Base-by-base conservation (phyloP, 106 monocot species). In the Amphibolis antarctica region DNA sequence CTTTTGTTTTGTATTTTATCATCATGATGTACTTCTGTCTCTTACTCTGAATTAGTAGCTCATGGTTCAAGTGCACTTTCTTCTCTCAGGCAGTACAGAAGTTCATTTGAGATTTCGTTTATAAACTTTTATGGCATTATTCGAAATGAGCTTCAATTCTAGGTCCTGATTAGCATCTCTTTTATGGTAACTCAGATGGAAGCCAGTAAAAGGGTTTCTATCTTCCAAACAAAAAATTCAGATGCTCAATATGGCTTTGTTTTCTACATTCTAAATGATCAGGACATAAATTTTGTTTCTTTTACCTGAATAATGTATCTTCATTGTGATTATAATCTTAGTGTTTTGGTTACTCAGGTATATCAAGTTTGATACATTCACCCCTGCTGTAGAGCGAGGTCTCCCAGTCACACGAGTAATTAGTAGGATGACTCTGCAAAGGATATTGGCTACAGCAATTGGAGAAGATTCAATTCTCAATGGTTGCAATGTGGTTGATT, bases 341-440 rank as follows among this genome's bases (percentile, higher is more conserved):
- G 27, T 27, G 17, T 31, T 27, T 66, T 23, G 28, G 15, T 45
- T 27, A n/a, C 30, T 78, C 70, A 98, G 98, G 98, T 98, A 91
- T 58, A 71, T 80, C 60, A 98, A 98, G 63, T 98, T 98, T 71
- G 98, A 98, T 79, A 98, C 91, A 15, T 98, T 88, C 64, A 98
- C 85, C 48, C 90, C 98, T 43, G 98, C 98, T 44, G 98, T 44
- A 7, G 98, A 98, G 67, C 75, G 81, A 22, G 98, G 98, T 10
- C 82, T 98, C 62, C 98, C 98, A 24, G 91, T 98, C 12, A 98
- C 98, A 60, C 85, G 98, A 72, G 87, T 98, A 47, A 86, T 98
- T 48, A 98, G 84, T 59, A 91, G 98, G 29, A 98, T 98, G 91
- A 80, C 86, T 23, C 66, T 98, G 69, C 98, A 98, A 66, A 73